These are phyloP conservation scores for Metarhizium album DNA, from an alignment of 2,329 filamentous ascomycete species.

Conservation along the genomic window DNA sequence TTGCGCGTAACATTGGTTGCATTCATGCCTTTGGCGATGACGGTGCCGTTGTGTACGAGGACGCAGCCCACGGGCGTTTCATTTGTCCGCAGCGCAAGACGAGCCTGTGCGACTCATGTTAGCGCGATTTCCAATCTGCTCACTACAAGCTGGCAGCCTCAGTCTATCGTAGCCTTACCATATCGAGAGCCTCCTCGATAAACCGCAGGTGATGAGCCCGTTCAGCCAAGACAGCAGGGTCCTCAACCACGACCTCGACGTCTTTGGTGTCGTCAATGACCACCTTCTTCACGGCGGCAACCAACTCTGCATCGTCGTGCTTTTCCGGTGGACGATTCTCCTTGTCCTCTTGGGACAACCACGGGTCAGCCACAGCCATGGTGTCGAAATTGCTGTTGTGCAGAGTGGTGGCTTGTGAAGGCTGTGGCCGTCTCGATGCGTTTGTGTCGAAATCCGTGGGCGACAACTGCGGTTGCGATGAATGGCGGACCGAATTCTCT, in stretches of 20 bases:
- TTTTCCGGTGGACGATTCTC: constrained; percentile 19
- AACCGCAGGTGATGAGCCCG: constrained; percentile 38
- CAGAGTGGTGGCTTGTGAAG: neutral
- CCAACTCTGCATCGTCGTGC: neutral
- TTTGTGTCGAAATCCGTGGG: constrained; percentile 5
- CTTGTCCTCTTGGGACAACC: constrained; percentile 13
- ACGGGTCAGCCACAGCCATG: constrained; percentile 8
- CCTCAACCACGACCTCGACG: constrained; percentile 6
- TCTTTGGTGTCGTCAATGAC: constrained; percentile 6
- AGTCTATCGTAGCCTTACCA: constrained; percentile 46
- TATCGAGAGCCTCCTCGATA: constrained; percentile 76
- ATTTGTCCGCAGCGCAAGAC: constrained; percentile 71
- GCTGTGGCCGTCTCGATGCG: neutral
- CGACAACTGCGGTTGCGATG: neutral
- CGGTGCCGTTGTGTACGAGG: constrained; percentile 65
- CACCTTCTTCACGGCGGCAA: constrained; percentile 12
- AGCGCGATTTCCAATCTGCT: neutral
- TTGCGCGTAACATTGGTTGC: constrained; percentile 86
- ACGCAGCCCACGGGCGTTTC: constrained; percentile 97
- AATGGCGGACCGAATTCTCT: neutral
- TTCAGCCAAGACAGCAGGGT: constrained; percentile 21
- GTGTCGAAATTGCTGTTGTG: neutral
- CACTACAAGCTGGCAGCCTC: neutral
- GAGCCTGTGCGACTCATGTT: constrained; percentile 54
- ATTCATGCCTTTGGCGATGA: constrained; percentile 91